Conservation (phyloP, 768 basidiomycete species). For the Tricholoma saponaceum region DNA sequence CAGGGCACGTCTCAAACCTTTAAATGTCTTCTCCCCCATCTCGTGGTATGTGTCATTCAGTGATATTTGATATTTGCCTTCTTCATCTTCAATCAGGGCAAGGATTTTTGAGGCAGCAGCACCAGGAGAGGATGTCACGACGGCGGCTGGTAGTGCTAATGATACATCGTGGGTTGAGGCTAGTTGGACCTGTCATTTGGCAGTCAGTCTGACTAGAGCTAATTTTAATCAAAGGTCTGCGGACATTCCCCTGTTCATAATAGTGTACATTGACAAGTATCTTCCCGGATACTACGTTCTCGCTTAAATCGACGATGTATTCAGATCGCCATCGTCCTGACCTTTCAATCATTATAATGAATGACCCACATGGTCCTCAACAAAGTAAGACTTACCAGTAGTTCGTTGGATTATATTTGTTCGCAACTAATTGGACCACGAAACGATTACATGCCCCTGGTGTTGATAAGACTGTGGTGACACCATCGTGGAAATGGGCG, state of each 20-base stretch:
- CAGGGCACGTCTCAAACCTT: constrained; percentile 82
- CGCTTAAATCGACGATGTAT: constrained; percentile 69
- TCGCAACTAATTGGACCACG: constrained; percentile 83
- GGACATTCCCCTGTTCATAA: constrained; percentile 94
- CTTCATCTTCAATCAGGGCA: constrained; percentile 78
- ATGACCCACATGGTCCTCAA: neutral
- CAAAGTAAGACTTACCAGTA: constrained; percentile 60
- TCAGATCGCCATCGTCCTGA: constrained; percentile 93
- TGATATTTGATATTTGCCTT: constrained; percentile 72
- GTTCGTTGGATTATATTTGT: constrained; percentile 92
- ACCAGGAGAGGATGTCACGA: constrained; percentile 46
- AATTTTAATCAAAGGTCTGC: constrained; percentile 14
- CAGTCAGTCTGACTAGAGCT: neutral
- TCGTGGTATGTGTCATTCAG: constrained; percentile 82
- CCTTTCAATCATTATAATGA: constrained; percentile 40
- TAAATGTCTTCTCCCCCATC: constrained; percentile 93
- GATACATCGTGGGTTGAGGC: constrained; percentile 67
- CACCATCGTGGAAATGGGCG: constrained; percentile 83
- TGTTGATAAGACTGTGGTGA: constrained; percentile 65
- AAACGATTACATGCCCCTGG: constrained; percentile 43
- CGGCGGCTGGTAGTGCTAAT: constrained; percentile 57
- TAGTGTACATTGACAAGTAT: constrained; percentile 90
- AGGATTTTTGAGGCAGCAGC: constrained; percentile 68
- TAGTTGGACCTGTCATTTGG: constrained; percentile 73
- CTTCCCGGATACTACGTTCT: constrained; percentile 61